Base-by-base conservation (phyloP, 768 basidiomycete species). In the Pisolithus tinctorius region DNA sequence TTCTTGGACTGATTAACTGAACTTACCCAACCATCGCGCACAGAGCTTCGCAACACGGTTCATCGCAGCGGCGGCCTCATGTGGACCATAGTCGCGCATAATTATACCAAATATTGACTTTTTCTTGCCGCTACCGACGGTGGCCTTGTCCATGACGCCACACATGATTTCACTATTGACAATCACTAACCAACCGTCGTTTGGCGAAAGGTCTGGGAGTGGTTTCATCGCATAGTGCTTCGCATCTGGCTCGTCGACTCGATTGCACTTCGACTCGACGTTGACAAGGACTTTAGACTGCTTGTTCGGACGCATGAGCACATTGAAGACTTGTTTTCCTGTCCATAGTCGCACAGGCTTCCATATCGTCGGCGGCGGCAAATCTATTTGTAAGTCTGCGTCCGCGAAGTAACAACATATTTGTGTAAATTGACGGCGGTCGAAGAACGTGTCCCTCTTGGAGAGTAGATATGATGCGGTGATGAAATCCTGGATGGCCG, bases 81-180 rank as follows among this genome's bases (percentile, higher is more conserved):
- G 84, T 6, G 92, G 81, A 4, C 96, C 96, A 66, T 96, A 98
- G 69, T 99, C 96, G 51, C 95, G 78, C 73, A 97, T 80, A 59
- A 99, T 98, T 41, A 97, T 91, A 56, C 95, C 95, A 63, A 98
- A 99, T 40, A 99, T 92, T 2, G 93, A 96, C 64, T 97, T 98
- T 76, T 99, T 98, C 80, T 99, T 99, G 48, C 96, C 96, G 59
- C 91, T 88, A 49, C 96, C 96, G 4, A 98, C 86, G 0, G 93
- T 97, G 14, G 90, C 89, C 71, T 99, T 99, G 73, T 99, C 96
- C 85, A 98, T 95, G 14, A 93, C 89, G 41, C 96, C 96, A 60
- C 94, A 97, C 93, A 98, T 99, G 60, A 99, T 92, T 69, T 99
- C 94, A 63, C 89, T 93, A 66, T 98, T 99, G 55, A 93, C 83